Conservation (phyloP, 495 filamentous ascomycete species). For the Aspergillus homomorphus region DNA sequence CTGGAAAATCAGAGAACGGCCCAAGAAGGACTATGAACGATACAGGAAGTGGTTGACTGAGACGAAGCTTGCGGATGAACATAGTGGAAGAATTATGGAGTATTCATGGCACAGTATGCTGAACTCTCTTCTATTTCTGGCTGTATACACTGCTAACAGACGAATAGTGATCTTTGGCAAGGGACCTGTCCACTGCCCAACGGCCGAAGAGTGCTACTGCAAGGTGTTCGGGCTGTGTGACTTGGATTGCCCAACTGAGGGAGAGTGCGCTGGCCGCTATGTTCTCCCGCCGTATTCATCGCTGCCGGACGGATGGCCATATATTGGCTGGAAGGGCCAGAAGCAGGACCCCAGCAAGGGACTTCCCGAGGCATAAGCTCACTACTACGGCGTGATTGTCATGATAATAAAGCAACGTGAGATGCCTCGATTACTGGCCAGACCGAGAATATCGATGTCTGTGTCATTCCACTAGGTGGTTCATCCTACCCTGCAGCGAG, state of each 20-base stretch:
- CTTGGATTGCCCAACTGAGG: conserved; percentile 38
- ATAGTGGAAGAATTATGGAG: conserved; percentile 68
- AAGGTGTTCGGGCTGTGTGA: conserved; percentile 60
- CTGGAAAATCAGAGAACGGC: conserved; percentile 45
- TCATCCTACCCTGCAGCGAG: too few species aligned
- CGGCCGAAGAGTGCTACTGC: conserved; percentile 58
- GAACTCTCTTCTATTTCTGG: neutral
- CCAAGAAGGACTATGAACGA: conserved; percentile 54
- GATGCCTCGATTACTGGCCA: neutral
- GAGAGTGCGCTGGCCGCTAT: conserved; percentile 44
- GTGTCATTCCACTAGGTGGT: neutral
- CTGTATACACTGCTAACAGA: conserved; percentile 10
- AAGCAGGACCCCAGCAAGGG: conserved; percentile 37
- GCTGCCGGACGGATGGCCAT: conserved; percentile 51
- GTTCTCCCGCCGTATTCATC: conserved; percentile 44
- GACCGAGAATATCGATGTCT: neutral
- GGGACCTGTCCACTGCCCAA: conserved; percentile 54
- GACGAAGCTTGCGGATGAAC: conserved; percentile 53
- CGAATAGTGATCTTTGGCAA: conserved; percentile 48
- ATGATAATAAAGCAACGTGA: neutral
- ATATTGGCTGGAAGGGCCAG: conserved; percentile 49
- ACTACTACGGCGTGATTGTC: neutral
- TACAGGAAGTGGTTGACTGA: conserved; percentile 59
- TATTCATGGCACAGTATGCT: conserved; percentile 66
- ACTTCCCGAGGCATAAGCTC: conserved; percentile 33